Conservation (phyloP, 2,329 filamentous ascomycete genomes). For the Talaromyces islandicus region DNA sequence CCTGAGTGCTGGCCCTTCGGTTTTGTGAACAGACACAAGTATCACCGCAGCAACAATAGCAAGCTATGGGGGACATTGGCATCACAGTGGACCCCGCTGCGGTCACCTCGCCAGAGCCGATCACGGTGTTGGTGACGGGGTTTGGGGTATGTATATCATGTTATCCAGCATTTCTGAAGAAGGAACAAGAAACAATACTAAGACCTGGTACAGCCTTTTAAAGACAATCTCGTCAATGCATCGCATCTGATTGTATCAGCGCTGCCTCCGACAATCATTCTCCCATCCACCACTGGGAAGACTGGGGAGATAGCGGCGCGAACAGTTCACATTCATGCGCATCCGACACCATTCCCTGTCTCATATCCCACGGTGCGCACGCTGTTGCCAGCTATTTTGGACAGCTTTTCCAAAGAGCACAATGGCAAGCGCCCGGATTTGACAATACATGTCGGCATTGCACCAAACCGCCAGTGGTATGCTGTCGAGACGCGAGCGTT, state of each 20-base stretch:
- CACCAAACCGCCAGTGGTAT: constrained; percentile 59
- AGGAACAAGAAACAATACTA: not conserved
- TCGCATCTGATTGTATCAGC: constrained; percentile 70
- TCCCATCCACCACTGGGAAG: constrained; percentile 14
- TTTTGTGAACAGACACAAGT: not conserved
- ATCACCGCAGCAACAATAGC: not conserved
- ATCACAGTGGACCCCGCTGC: constrained; percentile 12
- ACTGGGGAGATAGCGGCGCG: constrained; percentile 10
- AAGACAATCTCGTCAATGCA: constrained; percentile 67
- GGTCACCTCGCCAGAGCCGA: constrained; percentile 18
- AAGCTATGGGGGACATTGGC: constrained; percentile 29
- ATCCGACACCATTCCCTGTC: constrained; percentile 64
- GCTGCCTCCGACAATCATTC: constrained; percentile 61
- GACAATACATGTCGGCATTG: constrained; percentile 75
- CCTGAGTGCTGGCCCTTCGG: not conserved
- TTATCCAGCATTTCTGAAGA: not conserved
- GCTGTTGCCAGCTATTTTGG: constrained; percentile 59
- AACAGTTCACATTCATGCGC: constrained; percentile 39
- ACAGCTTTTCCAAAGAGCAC: constrained; percentile 33
- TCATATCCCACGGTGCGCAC: constrained; percentile 62
- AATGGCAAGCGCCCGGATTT: constrained; percentile 52
- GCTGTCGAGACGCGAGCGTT: constrained; percentile 65
- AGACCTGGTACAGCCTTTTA: constrained; percentile 60
- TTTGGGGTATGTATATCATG: constrained; percentile 26
- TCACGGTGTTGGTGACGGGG: constrained; percentile 31